Evolutionary conservation across 208 protist species (phyloP), one percentile per base, ranked within the genome.

Genomic region (Wallacemonas sp.): DNA sequence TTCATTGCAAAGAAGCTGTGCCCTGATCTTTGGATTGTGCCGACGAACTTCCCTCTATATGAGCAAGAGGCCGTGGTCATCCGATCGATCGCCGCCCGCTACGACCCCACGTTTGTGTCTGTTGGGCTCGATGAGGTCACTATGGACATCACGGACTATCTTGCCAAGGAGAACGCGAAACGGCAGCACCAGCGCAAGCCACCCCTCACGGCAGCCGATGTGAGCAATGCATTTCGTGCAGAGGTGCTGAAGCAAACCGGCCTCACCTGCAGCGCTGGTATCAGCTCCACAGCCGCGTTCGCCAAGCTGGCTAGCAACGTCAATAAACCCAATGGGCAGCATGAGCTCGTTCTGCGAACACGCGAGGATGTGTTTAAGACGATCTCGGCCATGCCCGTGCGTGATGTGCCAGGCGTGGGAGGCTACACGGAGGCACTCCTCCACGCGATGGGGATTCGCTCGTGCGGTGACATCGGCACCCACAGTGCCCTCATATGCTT

Each of bases 241-340:
- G 59, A 75, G 15, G 77, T 94, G 8, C 62, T 82, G 30, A 51
- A 39, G 15, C 60, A 59, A 26, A 93, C 85, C 28, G 41, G 66
- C 34, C 64, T 95, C 38, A 96, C 93, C 6, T 78, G 77, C 58
- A 91, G 80, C 61, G 88, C 72, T 11, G 85, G 90, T 39, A 84
- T 96, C 45, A 75, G 72, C 2, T 76, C 84, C 30, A 95, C 90
- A 2, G 68, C 81, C 3, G 75, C 88, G 58, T 80, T 97, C 14
- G 66, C 87, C 15, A 96, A 97, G 72, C 77, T 97, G 1, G 84
- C 77, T 5, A 82, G 80, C 24, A 95, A 97, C 62, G 66, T 86
- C 26, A 84, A 95, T 58, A 98, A 98, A 64, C 95, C 95, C 0
- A 90, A 98, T 49, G 95, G 93, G 8, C 93, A 97, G 75, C 83